Base-by-base conservation (phyloP, 352 stramenopile genomes). In the Globisporangium heterothallicum region DNA sequence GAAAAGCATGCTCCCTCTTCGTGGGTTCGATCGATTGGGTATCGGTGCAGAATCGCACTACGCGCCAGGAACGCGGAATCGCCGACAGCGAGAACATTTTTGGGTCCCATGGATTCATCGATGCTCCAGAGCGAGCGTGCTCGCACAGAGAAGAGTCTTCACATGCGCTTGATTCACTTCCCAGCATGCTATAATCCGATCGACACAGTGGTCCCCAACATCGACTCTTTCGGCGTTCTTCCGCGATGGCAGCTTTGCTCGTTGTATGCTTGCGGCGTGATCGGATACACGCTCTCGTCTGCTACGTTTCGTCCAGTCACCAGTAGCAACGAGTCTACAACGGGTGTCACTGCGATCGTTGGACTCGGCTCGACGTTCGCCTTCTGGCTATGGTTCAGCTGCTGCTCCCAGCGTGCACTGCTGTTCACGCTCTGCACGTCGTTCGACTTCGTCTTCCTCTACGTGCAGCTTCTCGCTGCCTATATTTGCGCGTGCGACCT, bases 381-480 rank as follows among this genome's bases (percentile, higher is more conserved):
- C 10, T 59, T 60, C 18, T 54, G 36, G 22, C 7, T 36, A 0
- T 10, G 34, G 12, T 34, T 49, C 26, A 0, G 55, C 9, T 56
- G 51, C 8, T 49, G 41, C 12, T 14, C 21, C 2, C 56, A 72
- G 29, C 54, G 59, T 1, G 14, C 52, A 10, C 58, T 71, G 12
- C 9, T 58, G n/a, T 3, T 26, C 9, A 51, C 30, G 18, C 51
- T 71, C 4, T 60, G 42, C 18, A 42, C 47, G 14, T 71, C 63
- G 34, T 67, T 71, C 42, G 63, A 71, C 45, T 59, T 64, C 24
- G 12, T 58, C 38, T 67, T 67, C 24, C 21, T 58, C 19, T 46
- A 36, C 35, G 19, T 40, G 18, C 63, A 71, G 54, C 38, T 67
- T 29, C 25, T 38, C 32, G 18, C 53, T 1, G 47, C 36, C 14